These are phyloP conservation scores for Phoma sp. DNA, from an alignment of 2,329 filamentous ascomycete species.

Conservation along the genomic window DNA sequence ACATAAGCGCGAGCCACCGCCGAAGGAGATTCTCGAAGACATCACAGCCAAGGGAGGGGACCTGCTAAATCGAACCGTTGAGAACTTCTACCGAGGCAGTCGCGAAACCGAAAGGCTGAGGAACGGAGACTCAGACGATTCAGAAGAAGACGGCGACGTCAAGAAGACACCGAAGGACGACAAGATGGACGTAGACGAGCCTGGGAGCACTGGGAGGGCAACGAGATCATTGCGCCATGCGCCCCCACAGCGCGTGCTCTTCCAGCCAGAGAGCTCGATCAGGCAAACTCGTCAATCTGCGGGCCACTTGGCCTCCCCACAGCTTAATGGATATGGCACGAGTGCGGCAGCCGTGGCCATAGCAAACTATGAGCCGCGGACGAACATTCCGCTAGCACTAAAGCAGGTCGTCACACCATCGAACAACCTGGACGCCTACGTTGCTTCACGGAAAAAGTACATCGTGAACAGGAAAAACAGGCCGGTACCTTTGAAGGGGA, in stretches of 20 bases:
- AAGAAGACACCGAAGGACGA: slow-evolving; percentile 59
- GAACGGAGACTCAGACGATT: slow-evolving; percentile 59
- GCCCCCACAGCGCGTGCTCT: slow-evolving; percentile 83
- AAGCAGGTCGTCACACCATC: slow-evolving; percentile 77
- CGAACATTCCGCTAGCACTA: slow-evolving; percentile 68
- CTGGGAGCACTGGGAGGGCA: slow-evolving; percentile 51
- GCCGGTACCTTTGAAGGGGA: slow-evolving; percentile 53
- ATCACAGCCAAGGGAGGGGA: slow-evolving; percentile 79
- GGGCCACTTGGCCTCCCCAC: slow-evolving; percentile 50
- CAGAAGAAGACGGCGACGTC: slow-evolving; percentile 51
- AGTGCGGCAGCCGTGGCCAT: slow-evolving; percentile 62
- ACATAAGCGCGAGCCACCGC: slow-evolving; percentile 81
- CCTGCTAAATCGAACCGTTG: slow-evolving; percentile 77
- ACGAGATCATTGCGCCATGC: slow-evolving; percentile 71
- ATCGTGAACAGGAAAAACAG: slow-evolving; percentile 53
- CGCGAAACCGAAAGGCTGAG: slow-evolving; percentile 54
- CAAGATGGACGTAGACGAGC: slow-evolving; percentile 58
- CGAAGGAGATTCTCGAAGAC: slow-evolving; percentile 86
- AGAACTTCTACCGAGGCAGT: slow-evolving; percentile 69
- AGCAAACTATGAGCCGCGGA: slow-evolving; percentile 72
- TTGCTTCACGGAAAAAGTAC: slow-evolving; percentile 61
- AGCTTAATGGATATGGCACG: slow-evolving; percentile 49
- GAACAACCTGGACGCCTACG: slow-evolving; percentile 74
- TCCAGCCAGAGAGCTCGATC: slow-evolving; percentile 78
- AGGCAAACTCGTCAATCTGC: slow-evolving; percentile 66